Conservation (phyloP, 208 protist genomes). For the Trypanosoma congolense region DNA sequence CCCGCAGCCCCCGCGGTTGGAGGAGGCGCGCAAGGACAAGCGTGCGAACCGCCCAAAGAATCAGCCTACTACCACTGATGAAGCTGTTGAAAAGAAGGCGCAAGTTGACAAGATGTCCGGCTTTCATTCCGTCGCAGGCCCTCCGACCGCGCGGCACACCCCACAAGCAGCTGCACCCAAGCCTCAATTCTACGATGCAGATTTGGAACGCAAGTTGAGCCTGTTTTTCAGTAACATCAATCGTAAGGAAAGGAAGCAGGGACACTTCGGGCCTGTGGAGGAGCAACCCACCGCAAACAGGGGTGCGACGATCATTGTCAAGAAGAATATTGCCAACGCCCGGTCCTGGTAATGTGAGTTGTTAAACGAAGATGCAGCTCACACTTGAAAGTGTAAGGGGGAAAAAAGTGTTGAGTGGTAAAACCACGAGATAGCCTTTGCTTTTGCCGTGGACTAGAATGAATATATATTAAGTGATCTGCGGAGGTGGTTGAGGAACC, state of each 20-base stretch:
- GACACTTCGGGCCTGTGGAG: slow-evolving; percentile 24
- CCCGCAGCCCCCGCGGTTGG: slow-evolving; percentile 37
- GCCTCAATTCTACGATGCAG: slow-evolving; percentile 27
- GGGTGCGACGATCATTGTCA: slow-evolving; percentile 40
- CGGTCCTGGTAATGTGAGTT: slow-evolving; percentile 38
- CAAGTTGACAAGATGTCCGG: slow-evolving; percentile 43
- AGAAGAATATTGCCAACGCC: slow-evolving; percentile 43
- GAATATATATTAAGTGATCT: too few species aligned
- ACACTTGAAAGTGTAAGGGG: too few species aligned
- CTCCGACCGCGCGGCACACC: slow-evolving; percentile 11
- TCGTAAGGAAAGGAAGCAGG: slow-evolving; percentile 33
- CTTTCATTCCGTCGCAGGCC: slow-evolving; percentile 36
- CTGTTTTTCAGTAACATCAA: slow-evolving; percentile 59
- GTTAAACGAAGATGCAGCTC: too few species aligned
- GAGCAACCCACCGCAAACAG: slow-evolving; percentile 7
- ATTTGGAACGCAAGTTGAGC: slow-evolving; percentile 69
- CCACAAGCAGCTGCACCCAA: slow-evolving; percentile 8
- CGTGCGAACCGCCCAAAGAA: background rate
- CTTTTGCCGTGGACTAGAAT: too few species aligned
- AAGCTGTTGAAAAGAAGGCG: slow-evolving; percentile 32
- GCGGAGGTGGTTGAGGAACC: too few species aligned
- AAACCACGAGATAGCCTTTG: too few species aligned
- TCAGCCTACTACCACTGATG: background rate
- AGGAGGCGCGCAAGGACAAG: slow-evolving; percentile 31
- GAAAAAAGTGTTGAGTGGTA: too few species aligned